phyloP scores from a whole-genome alignment of 768 basidiomycete species.

The Macrocybe gigantea region DNA sequence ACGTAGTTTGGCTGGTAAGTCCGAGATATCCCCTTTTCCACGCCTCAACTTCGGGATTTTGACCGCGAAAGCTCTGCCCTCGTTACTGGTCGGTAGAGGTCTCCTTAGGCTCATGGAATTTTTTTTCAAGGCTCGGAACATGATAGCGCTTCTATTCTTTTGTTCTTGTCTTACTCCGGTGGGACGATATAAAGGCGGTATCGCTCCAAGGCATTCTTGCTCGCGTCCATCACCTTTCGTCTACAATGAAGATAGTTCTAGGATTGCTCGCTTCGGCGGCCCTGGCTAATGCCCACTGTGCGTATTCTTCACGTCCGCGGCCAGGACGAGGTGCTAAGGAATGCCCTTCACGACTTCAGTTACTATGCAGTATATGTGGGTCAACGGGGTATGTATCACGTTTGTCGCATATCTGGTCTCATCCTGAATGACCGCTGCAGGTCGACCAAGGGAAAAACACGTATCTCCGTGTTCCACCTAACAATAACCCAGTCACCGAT shows the following conservation, averaged over 20 bases:
- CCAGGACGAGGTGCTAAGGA: neutral
- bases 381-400: slow-evolving; percentile 31
- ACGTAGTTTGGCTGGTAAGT: neutral
- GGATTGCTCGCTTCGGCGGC: slow-evolving; percentile 21
- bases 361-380: slow-evolving; percentile 49
- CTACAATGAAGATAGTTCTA: slow-evolving; percentile 26
- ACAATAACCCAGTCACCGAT: slow-evolving; percentile 51
- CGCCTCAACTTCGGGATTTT: slow-evolving; percentile 4
- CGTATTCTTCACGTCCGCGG: neutral
- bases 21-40: slow-evolving; percentile 8
- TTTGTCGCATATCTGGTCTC: neutral
- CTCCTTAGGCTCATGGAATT: too few relatives aligned
- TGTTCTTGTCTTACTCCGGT: too few relatives aligned
- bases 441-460: slow-evolving; percentile 41
- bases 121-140: too few relatives aligned
- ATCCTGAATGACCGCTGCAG: slow-evolving; percentile 14
- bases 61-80: neutral
- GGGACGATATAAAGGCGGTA: too few relatives aligned
- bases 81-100: too few relatives aligned
- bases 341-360: slow-evolving; percentile 17
- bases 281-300: slow-evolving; percentile 29
- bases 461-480: slow-evolving; percentile 41
- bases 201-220: too few relatives aligned
- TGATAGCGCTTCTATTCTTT: too few relatives aligned
- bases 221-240: neutral